These are phyloP conservation scores for Sedum album DNA, from an alignment of 164 flowering plant genomes.

Conservation along the genomic window DNA sequence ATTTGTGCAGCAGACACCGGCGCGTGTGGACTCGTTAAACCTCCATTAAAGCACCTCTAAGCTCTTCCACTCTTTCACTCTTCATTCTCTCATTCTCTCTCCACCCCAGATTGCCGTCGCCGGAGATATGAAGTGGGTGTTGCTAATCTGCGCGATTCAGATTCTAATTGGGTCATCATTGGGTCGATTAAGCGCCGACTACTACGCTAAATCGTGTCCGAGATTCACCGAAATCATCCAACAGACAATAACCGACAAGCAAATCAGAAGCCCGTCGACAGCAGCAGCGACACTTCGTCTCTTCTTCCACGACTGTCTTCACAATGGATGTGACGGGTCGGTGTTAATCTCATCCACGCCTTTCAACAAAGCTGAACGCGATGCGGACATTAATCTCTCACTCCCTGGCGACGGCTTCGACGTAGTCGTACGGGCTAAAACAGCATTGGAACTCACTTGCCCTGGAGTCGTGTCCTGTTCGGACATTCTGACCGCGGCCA, in stretches of 20 bases:
- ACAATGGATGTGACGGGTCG: conserved; percentile 63
- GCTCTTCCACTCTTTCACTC: neutral
- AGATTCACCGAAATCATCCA: conserved; percentile 33
- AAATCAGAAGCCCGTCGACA: conserved; percentile 43
- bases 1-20: conserved; percentile 2
- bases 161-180: neutral
- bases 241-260: conserved; percentile 37
- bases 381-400: conserved; percentile 60
- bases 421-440: conserved; percentile 52
- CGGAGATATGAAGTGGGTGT: neutral
- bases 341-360: conserved; percentile 48
- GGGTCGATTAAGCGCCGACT: conserved; percentile 11
- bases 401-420: conserved; percentile 87
- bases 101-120: neutral
- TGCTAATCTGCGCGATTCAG: neutral
- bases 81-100: neutral
- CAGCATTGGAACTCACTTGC: conserved; percentile 64
- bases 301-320: conserved; percentile 57
- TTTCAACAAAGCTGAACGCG: conserved; percentile 56
- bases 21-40: neutral
- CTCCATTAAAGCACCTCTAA: neutral
- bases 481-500: conserved; percentile 68
- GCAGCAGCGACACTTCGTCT: conserved; percentile 59
- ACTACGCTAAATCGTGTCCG: conserved; percentile 45
- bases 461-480: conserved; percentile 74